phyloP scores from a whole-genome alignment of 2,329 filamentous ascomycete species.

The Didymella pinodella region DNA sequence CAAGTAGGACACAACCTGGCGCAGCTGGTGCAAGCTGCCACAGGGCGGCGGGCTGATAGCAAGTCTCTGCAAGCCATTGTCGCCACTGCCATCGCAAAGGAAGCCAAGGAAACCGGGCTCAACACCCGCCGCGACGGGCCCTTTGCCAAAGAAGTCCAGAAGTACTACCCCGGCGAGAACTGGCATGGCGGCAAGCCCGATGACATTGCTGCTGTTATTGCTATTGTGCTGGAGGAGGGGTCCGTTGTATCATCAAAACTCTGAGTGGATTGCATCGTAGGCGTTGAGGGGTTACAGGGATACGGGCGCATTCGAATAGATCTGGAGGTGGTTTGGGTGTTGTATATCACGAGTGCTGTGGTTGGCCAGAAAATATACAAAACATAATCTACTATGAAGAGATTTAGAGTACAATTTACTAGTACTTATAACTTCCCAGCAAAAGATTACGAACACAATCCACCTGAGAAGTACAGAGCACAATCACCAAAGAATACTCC shows the following conservation, averaged over 20 bases:
- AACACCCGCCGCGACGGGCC: slow-evolving; percentile 86
- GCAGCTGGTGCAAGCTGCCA: slow-evolving; percentile 60
- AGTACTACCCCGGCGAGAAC: slow-evolving; percentile 82
- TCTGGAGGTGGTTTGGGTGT: slow-evolving; percentile 4
- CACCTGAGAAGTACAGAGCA: no score
- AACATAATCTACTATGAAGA: background rate
- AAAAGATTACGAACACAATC: no score
- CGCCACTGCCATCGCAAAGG: slow-evolving; percentile 78
- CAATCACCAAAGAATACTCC: no score
- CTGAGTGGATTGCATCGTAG: slow-evolving; percentile 19
- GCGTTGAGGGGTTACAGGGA: slow-evolving; percentile 12
- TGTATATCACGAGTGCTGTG: slow-evolving; percentile 14
- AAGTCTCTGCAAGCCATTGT: slow-evolving; percentile 77
- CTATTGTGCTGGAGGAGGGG: slow-evolving; percentile 51
- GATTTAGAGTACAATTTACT: no score
- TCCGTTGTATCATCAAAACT: slow-evolving; percentile 20
- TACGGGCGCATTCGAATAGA: slow-evolving; percentile 15
- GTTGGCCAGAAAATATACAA: background rate
- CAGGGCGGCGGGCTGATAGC: slow-evolving; percentile 51
- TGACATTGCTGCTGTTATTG: slow-evolving; percentile 88
- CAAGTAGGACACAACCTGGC: slow-evolving; percentile 68
- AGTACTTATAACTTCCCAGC: no score
- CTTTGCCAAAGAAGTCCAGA: slow-evolving; percentile 93
- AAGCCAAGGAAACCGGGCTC: slow-evolving; percentile 84
- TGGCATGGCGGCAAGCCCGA: slow-evolving; percentile 95